Evolutionary conservation across 1,284 basidiomycete genomes (phyloP), one percentile per base, ranked within the genome.

Genomic region (Ustilago vetiveriae): DNA sequence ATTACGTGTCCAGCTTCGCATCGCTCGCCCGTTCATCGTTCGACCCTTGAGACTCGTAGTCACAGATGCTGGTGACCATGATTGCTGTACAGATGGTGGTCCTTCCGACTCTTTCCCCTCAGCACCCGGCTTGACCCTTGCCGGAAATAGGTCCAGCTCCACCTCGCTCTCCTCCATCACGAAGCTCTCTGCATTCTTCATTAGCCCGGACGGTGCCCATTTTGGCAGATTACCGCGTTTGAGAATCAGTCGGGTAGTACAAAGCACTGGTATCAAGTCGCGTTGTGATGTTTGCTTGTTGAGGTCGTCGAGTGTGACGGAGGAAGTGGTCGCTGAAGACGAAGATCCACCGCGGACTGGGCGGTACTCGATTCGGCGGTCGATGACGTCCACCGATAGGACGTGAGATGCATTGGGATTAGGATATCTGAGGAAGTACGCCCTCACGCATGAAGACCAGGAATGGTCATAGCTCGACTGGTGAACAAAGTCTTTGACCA

Each of bases 391-490:
- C 85, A 92, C 94, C 8, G 92, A 92, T 59, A 96, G 84, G 79
- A 98, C 91, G 83, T 98, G 95, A 11, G 92, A 87, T 6, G 95
- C 92, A 76, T 92, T 92, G 37, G 95, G 94, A 83, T 98, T 98
- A 4, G 96, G 95, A 82, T 98, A 98, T 69, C 96, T 90, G 64
- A 97, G 86, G 79, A 94, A 93, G 85, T 92, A 98, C 16, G 94
- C 94, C 19, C 74, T 62, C 6, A 69, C 58, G 51, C 75, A 77
- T 2, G 70, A 72, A 5, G 70, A 66, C 75, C 75, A 77, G 8
- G 75, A 60, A 33, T 64, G 63, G 26, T 65, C 57, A 32, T 62
- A 71, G 51, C 43, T 50, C 4, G 68, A 65, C 47, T 71, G 57
- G 24, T 71, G 68, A 3, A 71, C 62, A 24, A 60, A 71, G 47